Evolutionary conservation across 208 protist species (phyloP).

Genomic region (Crithidia acanthocephali): DNA sequence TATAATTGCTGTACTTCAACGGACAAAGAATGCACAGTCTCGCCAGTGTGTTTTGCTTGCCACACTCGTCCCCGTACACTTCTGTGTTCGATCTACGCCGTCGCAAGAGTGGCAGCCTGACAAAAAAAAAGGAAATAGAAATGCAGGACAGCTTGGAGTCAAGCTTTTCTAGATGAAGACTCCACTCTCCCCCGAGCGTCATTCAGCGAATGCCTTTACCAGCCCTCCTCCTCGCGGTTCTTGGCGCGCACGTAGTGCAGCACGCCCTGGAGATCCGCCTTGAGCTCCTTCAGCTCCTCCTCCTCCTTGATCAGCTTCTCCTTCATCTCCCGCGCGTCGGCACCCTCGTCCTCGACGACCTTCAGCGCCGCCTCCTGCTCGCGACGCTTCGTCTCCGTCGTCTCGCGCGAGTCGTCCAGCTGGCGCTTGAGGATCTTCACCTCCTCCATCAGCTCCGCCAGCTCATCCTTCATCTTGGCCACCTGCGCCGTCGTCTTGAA

Average conservation of each 20-base stretch:
- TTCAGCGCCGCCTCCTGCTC: constrained; percentile 57
- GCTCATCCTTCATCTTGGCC: constrained; percentile 48
- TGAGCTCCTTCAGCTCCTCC: constrained; percentile 68
- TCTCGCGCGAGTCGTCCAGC: constrained; percentile 57
- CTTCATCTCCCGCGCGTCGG: constrained; percentile 64
- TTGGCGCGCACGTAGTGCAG: constrained; percentile 80
- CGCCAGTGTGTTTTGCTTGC: too few relatives aligned
- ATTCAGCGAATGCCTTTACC: constrained; percentile 14
- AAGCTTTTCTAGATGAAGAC: too few relatives aligned
- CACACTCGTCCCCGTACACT: too few relatives aligned
- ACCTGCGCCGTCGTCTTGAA: constrained; percentile 51
- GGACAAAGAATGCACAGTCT: too few relatives aligned
- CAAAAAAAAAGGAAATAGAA: too few relatives aligned
- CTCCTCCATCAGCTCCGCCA: constrained; percentile 72
- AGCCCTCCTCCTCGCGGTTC: constrained; percentile 65
- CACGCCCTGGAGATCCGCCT: constrained; percentile 79
- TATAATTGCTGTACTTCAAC: too few relatives aligned
- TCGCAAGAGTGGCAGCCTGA: too few relatives aligned
- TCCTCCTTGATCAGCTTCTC: constrained; percentile 64
- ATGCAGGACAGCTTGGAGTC: too few relatives aligned
- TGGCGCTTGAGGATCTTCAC: constrained; percentile 65
- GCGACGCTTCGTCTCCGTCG: constrained; percentile 37
- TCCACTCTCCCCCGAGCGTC: too few relatives aligned
- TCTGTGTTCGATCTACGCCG: too few relatives aligned
- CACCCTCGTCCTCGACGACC: constrained; percentile 55